Conservation (phyloP, 768 basidiomycete genomes). For the Xerocomellus chrysenteron region DNA sequence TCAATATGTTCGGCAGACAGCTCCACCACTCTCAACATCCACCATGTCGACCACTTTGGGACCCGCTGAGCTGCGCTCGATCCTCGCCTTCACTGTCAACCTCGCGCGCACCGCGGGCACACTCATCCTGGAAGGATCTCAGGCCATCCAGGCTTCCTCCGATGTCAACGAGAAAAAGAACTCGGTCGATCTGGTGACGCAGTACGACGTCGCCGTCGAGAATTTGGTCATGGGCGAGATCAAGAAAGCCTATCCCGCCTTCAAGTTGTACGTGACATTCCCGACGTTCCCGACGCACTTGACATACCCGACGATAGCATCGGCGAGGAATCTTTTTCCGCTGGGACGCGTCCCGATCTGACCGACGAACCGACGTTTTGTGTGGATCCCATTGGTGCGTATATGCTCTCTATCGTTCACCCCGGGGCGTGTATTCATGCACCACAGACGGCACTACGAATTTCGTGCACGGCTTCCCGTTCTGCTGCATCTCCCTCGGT, state of each 20-base stretch:
- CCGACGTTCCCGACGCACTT: background rate
- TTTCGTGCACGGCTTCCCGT: constrained; percentile 83
- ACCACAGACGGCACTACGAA: constrained; percentile 81
- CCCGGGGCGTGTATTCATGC: background rate
- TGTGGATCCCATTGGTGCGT: constrained; percentile 88
- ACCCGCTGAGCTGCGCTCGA: constrained; percentile 49
- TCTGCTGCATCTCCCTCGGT: constrained; percentile 88
- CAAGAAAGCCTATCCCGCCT: constrained; percentile 62
- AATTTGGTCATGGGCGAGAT: constrained; percentile 76
- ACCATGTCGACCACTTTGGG: constrained; percentile 36
- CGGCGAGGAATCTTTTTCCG: constrained; percentile 90
- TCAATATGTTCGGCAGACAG: background rate
- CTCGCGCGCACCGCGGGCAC: constrained; percentile 75
- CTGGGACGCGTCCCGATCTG: constrained; percentile 64
- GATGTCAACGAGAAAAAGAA: constrained; percentile 86
- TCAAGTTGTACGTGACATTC: constrained; percentile 68
- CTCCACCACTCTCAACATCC: background rate
- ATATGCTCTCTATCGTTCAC: background rate
- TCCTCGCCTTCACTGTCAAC: constrained; percentile 66
- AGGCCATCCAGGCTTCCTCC: constrained; percentile 62
- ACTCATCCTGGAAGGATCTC: constrained; percentile 74
- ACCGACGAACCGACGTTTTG: constrained; percentile 94
- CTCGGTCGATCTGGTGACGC: constrained; percentile 91
- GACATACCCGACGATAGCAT: constrained; percentile 49
- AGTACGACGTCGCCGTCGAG: constrained; percentile 91